Conservation (phyloP, 106 monocot species). For the Dendrobium catenatum region DNA sequence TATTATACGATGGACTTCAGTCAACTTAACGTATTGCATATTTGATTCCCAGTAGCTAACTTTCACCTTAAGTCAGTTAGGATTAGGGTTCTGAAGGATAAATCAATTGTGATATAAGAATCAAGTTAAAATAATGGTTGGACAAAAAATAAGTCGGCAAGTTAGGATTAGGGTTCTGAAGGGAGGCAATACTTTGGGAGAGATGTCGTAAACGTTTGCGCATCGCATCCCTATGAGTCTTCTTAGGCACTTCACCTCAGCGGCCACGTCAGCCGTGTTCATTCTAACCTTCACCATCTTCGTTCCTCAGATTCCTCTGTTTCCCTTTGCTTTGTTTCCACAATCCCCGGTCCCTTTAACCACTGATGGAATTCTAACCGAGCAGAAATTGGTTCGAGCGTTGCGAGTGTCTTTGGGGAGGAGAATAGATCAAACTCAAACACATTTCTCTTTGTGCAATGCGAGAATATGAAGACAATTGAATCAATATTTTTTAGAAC, state of each 20-base stretch:
- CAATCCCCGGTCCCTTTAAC: not conserved
- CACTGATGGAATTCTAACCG: no score
- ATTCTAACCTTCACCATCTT: constrained; percentile 99
- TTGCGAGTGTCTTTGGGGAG: no score
- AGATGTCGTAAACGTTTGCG: constrained; percentile 96
- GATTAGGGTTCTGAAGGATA: not conserved
- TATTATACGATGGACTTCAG: no score
- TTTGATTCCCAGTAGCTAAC: not conserved
- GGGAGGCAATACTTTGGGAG: constrained; percentile 56
- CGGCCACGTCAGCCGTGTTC: constrained; percentile 99
- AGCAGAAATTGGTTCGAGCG: no score
- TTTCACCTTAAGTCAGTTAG: not conserved
- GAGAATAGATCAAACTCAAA: no score
- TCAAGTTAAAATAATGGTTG: not conserved
- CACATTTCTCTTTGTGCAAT: no score
- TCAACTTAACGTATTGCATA: no score
- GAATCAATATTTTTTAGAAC: no score
- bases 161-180: constrained; percentile 6
- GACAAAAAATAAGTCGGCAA: not conserved
- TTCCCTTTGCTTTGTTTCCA: not conserved
- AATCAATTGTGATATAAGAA: not conserved
- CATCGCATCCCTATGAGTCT: constrained; percentile 96
- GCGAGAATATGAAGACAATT: no score
- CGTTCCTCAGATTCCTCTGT: not conserved
- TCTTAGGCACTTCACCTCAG: constrained; percentile 97